These are phyloP conservation scores for Phytophthora idaei DNA, from an alignment of 352 stramenopile species.

Conservation along the genomic window DNA sequence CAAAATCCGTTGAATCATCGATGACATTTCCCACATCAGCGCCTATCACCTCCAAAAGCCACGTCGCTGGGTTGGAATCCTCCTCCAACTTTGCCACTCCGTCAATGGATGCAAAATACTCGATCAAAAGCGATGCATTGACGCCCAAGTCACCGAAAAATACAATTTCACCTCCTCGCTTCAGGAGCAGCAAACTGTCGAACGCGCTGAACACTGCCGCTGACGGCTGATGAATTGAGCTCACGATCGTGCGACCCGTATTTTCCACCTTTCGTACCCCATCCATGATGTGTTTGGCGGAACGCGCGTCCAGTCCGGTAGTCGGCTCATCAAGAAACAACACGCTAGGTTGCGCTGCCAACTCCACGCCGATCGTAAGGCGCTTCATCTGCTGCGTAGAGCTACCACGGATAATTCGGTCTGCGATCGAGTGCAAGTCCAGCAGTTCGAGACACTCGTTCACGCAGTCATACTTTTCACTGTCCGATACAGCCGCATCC, in stretches of 20 bases:
- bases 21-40: conserved; percentile 38
- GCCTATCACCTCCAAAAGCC: conserved; percentile 32
- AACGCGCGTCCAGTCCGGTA: conserved; percentile 64
- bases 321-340: conserved; percentile 78
- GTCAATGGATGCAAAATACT: conserved; percentile 71
- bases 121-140: conserved; percentile 42
- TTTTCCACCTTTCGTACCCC: conserved; percentile 17
- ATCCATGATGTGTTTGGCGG: conserved; percentile 16
- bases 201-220: conserved; percentile 19
- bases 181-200: conserved; percentile 18
- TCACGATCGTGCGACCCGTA: conserved; percentile 14
- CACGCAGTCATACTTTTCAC: conserved; percentile 29
- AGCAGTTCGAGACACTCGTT: conserved; percentile 36
- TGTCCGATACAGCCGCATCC: conserved; percentile 13
- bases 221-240: conserved; percentile 25
- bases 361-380: conserved; percentile 45
- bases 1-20: conserved; percentile 3
- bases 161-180: conserved; percentile 18
- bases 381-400: conserved; percentile 49
- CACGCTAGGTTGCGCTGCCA: conserved; percentile 77
- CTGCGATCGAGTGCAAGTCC: conserved; percentile 21
- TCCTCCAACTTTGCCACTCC: conserved; percentile 45
- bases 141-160: conserved; percentile 33
- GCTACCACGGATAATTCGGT: conserved; percentile 34
- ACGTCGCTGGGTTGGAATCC: conserved; percentile 46